phyloP scores from a whole-genome alignment of 208 protist genomes.

The Leishmania mexicana region DNA sequence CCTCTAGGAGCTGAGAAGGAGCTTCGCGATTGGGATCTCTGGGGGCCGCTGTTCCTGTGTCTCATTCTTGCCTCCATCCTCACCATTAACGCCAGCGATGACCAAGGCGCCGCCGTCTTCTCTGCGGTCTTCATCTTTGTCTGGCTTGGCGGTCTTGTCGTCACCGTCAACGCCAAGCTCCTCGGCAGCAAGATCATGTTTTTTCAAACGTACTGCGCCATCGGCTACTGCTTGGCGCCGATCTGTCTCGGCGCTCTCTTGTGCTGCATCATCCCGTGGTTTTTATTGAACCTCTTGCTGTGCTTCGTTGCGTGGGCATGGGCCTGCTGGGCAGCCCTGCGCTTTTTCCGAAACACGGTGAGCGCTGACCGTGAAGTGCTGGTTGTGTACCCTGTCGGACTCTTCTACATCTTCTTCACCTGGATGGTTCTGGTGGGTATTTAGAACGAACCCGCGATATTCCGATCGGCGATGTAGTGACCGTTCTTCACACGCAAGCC shows the following conservation, averaged over 20 bases:
- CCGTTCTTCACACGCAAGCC: neutral
- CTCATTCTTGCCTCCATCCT: slow-evolving; percentile 82
- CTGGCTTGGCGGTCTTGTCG: slow-evolving; percentile 82
- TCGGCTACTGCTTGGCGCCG: slow-evolving; percentile 94
- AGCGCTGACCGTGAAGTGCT: slow-evolving; percentile 56
- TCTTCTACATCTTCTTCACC: slow-evolving; percentile 93
- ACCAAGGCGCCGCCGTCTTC: slow-evolving; percentile 75
- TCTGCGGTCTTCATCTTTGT: slow-evolving; percentile 91
- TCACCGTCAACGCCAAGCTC: slow-evolving; percentile 93
- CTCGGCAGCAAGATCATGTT: slow-evolving; percentile 92
- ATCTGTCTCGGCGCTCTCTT: slow-evolving; percentile 68
- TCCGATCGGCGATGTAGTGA: too few relatives aligned
- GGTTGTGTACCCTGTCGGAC: slow-evolving; percentile 89
- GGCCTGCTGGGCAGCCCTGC: slow-evolving; percentile 88
- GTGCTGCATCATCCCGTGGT: slow-evolving; percentile 33
- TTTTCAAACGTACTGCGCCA: slow-evolving; percentile 94
- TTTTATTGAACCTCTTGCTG: slow-evolving; percentile 64
- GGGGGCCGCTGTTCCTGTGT: slow-evolving; percentile 93
- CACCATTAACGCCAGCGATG: slow-evolving; percentile 32
- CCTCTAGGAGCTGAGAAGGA: slow-evolving; percentile 42
- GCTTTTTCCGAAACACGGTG: slow-evolving; percentile 84
- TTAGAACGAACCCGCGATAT: slow-evolving; percentile 1
- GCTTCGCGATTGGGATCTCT: slow-evolving; percentile 91
- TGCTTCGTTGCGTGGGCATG: slow-evolving; percentile 64
- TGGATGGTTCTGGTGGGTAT: slow-evolving; percentile 87